Base-by-base conservation (phyloP, 345 rosid genomes). In the Chamaenerion angustifolium region DNA sequence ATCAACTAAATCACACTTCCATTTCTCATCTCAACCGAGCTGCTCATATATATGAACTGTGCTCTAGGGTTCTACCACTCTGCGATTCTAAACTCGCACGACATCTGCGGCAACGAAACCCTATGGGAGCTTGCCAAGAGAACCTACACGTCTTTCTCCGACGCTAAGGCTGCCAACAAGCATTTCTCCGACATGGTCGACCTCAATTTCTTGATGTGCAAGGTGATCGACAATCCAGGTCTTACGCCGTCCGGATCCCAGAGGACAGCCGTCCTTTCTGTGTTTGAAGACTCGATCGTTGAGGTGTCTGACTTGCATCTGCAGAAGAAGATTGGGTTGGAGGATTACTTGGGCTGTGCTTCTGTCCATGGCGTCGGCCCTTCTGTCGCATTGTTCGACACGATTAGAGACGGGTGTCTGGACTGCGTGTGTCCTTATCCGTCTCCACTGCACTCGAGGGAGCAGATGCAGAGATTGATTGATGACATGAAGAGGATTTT, bases 301-400 rank as follows among this genome's bases (percentile, higher is more conserved):
- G 75, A 71, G 13, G 70, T 70, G 43, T 61, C 66, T 6, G 18
- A 52, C 2, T 60, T 42, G 37, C 3, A 23, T 11, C 10, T 54
- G 16, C 64, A 60, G 3, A 21, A 54, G 49, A 67, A 48, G 23
- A 41, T 64, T 0, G 95, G 87, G 12, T 58, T 85, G 5, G 69
- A 53, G 17, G 95, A 85, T 42, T 85, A 76, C 59, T 48, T 78
- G 0, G 85, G 87, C 0, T 85, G 97, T 2, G 59, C 83, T 2
- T 85, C 97, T 0, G 76, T 67, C 23, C 97, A 85, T 3, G 92
- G 95, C 0, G 69, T 82, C 0, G 95, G 95, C 16, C 93, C 95
- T 0, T 69, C 87, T 0, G 27, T 82, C 0, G 95, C 80, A 0
- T 61, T 88, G 10, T 82, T 82, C 1, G 89, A 88, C 50, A 68